phyloP scores from a whole-genome alignment of 495 filamentous ascomycete genomes.

The Oidiodendron maius region DNA sequence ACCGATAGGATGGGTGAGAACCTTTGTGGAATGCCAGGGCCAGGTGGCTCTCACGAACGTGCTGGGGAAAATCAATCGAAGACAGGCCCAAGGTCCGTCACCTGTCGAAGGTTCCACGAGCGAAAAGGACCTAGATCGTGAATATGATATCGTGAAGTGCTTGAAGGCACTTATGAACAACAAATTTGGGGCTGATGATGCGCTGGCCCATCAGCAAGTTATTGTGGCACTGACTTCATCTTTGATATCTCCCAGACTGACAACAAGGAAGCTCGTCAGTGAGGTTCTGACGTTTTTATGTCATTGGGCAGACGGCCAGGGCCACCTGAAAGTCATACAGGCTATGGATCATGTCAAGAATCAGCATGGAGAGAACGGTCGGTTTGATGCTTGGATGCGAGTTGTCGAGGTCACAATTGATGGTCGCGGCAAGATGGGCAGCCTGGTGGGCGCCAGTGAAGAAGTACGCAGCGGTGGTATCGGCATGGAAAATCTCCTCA shows the following conservation, averaged over 20 bases:
- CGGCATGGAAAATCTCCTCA: slow-evolving; percentile 96
- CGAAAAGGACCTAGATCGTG: slow-evolving; percentile 85
- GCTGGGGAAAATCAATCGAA: slow-evolving; percentile 84
- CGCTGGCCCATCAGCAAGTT: slow-evolving; percentile 82
- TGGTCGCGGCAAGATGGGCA: slow-evolving; percentile 96
- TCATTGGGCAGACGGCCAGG: slow-evolving; percentile 91
- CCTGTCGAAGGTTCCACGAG: slow-evolving; percentile 59
- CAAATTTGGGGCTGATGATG: slow-evolving; percentile 97
- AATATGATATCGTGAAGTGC: slow-evolving; percentile 98
- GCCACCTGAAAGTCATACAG: slow-evolving; percentile 91
- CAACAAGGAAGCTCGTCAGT: slow-evolving; percentile 90
- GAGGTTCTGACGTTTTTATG: slow-evolving; percentile 96
- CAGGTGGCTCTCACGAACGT: slow-evolving; percentile 95
- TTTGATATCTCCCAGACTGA: slow-evolving; percentile 80
- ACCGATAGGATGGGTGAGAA: slow-evolving; percentile 95
- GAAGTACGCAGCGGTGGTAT: slow-evolving; percentile 96
- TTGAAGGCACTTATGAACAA: slow-evolving; percentile 98
- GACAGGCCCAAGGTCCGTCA: slow-evolving; percentile 68
- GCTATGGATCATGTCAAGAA: slow-evolving; percentile 89
- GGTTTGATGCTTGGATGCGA: slow-evolving; percentile 98
- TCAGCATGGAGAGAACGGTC: slow-evolving; percentile 85
- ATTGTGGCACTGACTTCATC: slow-evolving; percentile 84
- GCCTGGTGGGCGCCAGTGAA: slow-evolving; percentile 92
- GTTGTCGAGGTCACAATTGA: slow-evolving; percentile 97
- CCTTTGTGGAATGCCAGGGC: slow-evolving; percentile 95